These are phyloP conservation scores for Alloteropsis angusta DNA, from an alignment of 202 grass and related monocot genomes.

Conservation along the genomic window DNA sequence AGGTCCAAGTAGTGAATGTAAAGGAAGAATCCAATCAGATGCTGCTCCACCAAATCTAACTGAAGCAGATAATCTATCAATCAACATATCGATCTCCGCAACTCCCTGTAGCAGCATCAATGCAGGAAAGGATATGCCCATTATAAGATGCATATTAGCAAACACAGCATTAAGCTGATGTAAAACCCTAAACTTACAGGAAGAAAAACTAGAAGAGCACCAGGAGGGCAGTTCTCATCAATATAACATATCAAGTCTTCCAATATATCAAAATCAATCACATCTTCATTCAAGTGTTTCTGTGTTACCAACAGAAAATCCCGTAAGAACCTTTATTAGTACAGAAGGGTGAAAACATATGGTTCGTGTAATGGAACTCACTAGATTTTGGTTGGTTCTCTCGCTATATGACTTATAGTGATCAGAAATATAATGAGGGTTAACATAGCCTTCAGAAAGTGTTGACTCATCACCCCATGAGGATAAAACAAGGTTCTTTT, in stretches of 20 bases:
- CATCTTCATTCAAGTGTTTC: slow-evolving; percentile 89
- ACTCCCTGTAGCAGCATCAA: slow-evolving; percentile 63
- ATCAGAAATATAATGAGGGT: slow-evolving; percentile 70
- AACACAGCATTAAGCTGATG: slow-evolving; percentile 19
- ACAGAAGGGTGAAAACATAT: slow-evolving; percentile 1
- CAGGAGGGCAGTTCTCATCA: slow-evolving; percentile 63
- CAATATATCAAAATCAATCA: slow-evolving; percentile 91
- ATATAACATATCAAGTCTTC: slow-evolving; percentile 98
- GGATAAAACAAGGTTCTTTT: slow-evolving; percentile 88
- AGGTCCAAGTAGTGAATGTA: slow-evolving; percentile 89
- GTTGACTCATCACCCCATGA: slow-evolving; percentile 90
- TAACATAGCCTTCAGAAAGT: slow-evolving; percentile 90
- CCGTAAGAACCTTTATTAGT: neutral
- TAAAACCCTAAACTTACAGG: slow-evolving; percentile 53
- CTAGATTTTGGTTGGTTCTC: slow-evolving; percentile 81
- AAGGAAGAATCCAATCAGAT: slow-evolving; percentile 94
- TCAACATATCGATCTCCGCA: slow-evolving; percentile 93
- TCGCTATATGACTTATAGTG: slow-evolving; percentile 71
- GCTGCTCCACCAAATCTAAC: slow-evolving; percentile 71
- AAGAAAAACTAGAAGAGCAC: slow-evolving; percentile 91
- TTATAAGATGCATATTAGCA: slow-evolving; percentile 16
- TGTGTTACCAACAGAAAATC: slow-evolving; percentile 30
- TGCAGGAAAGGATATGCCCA: neutral
- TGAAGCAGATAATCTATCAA: slow-evolving; percentile 82
- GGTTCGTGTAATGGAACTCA: slow-evolving; percentile 36